These are phyloP conservation scores for Carnegiea gigantea DNA, from an alignment of 179 eudicot species.

Conservation along the genomic window DNA sequence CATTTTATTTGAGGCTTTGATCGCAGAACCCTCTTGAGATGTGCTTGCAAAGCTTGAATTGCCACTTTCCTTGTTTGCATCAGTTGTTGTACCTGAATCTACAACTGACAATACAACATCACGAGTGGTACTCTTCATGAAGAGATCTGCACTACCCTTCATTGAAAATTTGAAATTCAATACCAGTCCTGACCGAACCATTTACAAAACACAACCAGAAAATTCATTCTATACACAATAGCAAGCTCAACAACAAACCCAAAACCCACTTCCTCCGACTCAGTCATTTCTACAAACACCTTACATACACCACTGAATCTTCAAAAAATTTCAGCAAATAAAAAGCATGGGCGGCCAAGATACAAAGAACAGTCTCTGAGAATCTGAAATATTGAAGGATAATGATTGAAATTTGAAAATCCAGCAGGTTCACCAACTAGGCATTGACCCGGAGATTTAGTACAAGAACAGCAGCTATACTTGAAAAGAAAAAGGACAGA, in stretches of 20 bases:
- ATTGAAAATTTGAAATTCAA: slow-evolving; percentile 5
- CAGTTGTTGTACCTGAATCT: slow-evolving; percentile 21
- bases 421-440: too few species aligned
- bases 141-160: slow-evolving; percentile 13
- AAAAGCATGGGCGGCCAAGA: neutral
- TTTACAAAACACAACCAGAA: neutral
- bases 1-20: slow-evolving; percentile 7
- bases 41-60: slow-evolving; percentile 17
- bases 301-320: neutral
- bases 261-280: neutral
- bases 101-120: slow-evolving; percentile 34
- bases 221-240: neutral
- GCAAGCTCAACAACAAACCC: neutral
- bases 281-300: slow-evolving; percentile 1
- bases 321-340: neutral
- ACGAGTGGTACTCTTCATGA: neutral
- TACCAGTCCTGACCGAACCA: neutral
- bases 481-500: too few species aligned
- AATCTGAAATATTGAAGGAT: neutral
- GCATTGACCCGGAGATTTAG: too few species aligned
- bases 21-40: slow-evolving; percentile 17
- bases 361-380: neutral
- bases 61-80: neutral
- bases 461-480: too few species aligned
- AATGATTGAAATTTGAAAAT: too few species aligned